phyloP scores from a whole-genome alignment of 352 stramenopile genomes.

The Pythium periplocum region DNA sequence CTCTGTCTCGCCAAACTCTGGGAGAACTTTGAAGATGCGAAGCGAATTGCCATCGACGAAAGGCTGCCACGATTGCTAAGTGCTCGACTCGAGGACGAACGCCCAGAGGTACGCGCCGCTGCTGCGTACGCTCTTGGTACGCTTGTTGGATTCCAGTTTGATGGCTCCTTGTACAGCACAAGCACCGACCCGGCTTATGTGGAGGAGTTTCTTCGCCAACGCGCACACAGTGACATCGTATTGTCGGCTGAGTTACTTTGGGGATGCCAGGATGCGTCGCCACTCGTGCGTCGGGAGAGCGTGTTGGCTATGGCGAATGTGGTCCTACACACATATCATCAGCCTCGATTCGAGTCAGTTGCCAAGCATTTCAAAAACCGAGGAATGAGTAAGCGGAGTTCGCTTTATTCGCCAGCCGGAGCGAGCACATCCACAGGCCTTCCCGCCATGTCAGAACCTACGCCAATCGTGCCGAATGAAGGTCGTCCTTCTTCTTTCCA shows the following conservation, averaged over 20 bases:
- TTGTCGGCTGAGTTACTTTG: slow-evolving; percentile 63
- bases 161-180: slow-evolving; percentile 40
- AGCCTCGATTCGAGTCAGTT: slow-evolving; percentile 78
- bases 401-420: too few relatives aligned
- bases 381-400: slow-evolving; percentile 11
- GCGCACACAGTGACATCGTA: slow-evolving; percentile 60
- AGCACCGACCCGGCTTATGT: slow-evolving; percentile 26
- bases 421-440: too few relatives aligned
- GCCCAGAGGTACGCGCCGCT: slow-evolving; percentile 88
- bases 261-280: slow-evolving; percentile 74
- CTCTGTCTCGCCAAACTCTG: slow-evolving; percentile 94
- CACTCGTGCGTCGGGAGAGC: slow-evolving; percentile 78
- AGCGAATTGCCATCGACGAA: slow-evolving; percentile 81
- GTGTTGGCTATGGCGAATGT: slow-evolving; percentile 81
- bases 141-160: slow-evolving; percentile 84
- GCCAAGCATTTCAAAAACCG: slow-evolving; percentile 77
- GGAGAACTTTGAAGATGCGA: slow-evolving; percentile 88
- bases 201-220: slow-evolving; percentile 55
- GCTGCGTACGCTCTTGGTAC: slow-evolving; percentile 92
- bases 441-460: too few relatives aligned
- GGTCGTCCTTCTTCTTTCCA: too few relatives aligned
- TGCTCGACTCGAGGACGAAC: slow-evolving; percentile 75
- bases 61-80: slow-evolving; percentile 84
- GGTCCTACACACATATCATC: slow-evolving; percentile 84
- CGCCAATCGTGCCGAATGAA: too few relatives aligned